Percentiles rank a stretch among this genome's conserved stretches.
Evolutionary conservation across 106 monocot species (phyloP).

Genomic region (Dendrobium nobile): DNA sequence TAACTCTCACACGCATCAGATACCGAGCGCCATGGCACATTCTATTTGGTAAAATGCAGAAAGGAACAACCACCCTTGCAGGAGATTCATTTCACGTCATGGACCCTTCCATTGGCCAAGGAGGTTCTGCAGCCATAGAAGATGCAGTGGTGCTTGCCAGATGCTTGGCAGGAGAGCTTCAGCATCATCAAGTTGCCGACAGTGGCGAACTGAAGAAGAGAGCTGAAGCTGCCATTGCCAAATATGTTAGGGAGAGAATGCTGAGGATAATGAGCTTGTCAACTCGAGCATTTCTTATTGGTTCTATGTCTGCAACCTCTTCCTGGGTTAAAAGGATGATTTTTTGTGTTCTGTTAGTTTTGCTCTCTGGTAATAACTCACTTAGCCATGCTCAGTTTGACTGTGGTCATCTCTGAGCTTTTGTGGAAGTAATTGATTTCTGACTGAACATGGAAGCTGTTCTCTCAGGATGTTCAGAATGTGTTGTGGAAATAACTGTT

Average conservation of each 20-base stretch:
- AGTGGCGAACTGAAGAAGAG: neutral
- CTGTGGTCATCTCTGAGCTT: constrained; percentile 15
- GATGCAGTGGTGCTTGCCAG: constrained; percentile 37
- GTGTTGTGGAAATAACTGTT: too few species aligned
- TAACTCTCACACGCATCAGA: constrained; percentile 15
- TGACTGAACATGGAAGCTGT: too few species aligned
- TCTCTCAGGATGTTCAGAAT: too few species aligned
- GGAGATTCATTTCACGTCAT: constrained; percentile 34
- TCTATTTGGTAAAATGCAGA: constrained; percentile 8
- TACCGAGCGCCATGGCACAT: constrained; percentile 31
- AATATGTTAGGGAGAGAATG: constrained; percentile 11
- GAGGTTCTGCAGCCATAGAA: constrained; percentile 27
- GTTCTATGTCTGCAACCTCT: constrained; percentile 1
- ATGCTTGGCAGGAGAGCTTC: constrained; percentile 10
- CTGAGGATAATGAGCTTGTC: constrained; percentile 18
- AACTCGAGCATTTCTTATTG: constrained; percentile 8
- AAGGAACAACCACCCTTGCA: constrained; percentile 14
- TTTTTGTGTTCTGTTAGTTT: neutral
- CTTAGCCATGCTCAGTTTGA: constrained; percentile 15
- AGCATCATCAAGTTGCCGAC: neutral
- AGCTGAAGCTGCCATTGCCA: neutral
- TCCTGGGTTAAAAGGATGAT: constrained; percentile 8
- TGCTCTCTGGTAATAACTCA: constrained; percentile 4
- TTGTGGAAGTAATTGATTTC: too few species aligned
- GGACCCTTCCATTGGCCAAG: constrained; percentile 23